Base-by-base conservation (phyloP, 2,329 filamentous ascomycete genomes). In the Xenoacremonium recifei region DNA sequence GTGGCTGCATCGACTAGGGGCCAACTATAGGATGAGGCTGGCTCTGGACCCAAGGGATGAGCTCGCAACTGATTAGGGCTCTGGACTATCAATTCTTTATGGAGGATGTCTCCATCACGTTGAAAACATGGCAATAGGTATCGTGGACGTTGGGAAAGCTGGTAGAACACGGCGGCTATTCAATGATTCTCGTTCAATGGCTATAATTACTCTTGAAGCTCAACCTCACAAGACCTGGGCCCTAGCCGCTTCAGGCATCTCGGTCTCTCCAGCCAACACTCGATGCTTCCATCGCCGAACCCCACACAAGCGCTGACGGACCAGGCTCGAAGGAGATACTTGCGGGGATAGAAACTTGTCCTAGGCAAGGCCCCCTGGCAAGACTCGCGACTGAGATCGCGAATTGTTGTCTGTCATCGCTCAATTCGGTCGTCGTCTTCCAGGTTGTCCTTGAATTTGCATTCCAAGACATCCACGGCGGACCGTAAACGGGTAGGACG, bases 311-410 rank as follows among this genome's bases (percentile, higher is more conserved):
- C 21, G 21, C 21, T 25, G 21, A 25, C 15, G 35, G 35, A 25
- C 18, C 29, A 9, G 21, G 13, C n/a, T 27, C 29, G 42, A 38
- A 34, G 40, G 42, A 45, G 42, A n/a, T n/a, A 37, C 31, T 40
- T 57, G 44, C 46, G 49, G 51, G 49, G 54, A 55, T 54, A 48
- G 51, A 57, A 54, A 51, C 43, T 29, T 27, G 50, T 33, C 50
- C 42, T 46, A 42, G 30, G 40, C 54, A 53, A 36, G 54, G 54
- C n/a, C 39, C 48, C 52, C 44, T 11, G 40, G 44, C 47, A 45
- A 42, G 37, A 34, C 40, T 37, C 32, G 19, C 45, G 51, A 50
- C 42, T 41, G 41, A 47, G 47, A 57, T 54, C 45, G 47, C 31
- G 33, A 49, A 47, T 47, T 44, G 31, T 36, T 38, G 40, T 43